phyloP scores from a whole-genome alignment of 495 filamentous ascomycete species.

The Pseudomonodictys pantanalensis region DNA sequence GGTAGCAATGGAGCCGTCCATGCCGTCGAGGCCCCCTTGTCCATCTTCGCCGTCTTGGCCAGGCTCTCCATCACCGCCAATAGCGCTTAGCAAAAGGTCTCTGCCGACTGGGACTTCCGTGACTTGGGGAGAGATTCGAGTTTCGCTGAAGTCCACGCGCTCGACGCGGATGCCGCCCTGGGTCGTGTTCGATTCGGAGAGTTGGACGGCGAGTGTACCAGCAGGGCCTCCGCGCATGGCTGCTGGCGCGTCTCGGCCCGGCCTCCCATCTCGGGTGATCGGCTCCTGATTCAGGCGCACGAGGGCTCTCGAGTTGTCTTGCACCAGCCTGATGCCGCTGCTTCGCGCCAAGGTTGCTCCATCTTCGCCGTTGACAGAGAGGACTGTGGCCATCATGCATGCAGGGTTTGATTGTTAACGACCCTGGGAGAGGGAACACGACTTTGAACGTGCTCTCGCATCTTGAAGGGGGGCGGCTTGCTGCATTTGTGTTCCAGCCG shows the following conservation, averaged over 20 bases:
- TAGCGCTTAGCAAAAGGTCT: background rate
- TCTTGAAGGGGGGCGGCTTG: background rate
- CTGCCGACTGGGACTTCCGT: background rate
- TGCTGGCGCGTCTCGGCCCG: background rate
- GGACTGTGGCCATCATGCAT: background rate
- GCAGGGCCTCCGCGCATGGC: background rate
- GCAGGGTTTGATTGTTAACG: background rate
- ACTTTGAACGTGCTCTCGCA: background rate
- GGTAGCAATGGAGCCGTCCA: background rate
- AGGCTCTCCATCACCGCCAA: background rate
- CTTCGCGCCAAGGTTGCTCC: background rate
- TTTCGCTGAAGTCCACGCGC: background rate
- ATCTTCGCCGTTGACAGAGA: background rate
- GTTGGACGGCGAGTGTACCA: background rate
- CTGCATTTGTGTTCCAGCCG: background rate
- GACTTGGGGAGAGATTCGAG: background rate
- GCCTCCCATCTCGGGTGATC: background rate
- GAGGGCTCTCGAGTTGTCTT: background rate
- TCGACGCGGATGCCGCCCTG: background rate
- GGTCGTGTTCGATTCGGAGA: background rate
- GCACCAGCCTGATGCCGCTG: background rate
- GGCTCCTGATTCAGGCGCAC: background rate
- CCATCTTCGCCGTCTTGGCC: constrained; percentile 2
- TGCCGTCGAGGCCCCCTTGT: background rate
- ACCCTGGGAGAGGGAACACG: background rate